Base-by-base conservation (phyloP, 2,329 filamentous ascomycete species). In the Chaetomium olivaceum region DNA sequence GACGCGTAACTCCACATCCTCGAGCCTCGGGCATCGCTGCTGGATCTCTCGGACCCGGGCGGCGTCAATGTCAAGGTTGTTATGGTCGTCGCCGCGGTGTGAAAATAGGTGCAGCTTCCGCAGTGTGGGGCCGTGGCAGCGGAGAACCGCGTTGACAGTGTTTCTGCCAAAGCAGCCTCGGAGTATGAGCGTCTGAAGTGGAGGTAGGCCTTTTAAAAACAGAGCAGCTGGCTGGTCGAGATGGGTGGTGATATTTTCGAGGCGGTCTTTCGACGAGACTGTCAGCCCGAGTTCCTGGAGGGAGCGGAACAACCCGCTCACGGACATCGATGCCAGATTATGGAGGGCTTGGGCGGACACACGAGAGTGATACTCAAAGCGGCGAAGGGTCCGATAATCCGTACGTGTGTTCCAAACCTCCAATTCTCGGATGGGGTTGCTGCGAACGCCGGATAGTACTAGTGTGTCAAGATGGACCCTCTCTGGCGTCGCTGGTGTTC, bases 311-410 rank as follows among this genome's bases (percentile, higher is more conserved):
- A 12, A 2, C 19, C 33, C 52, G 39, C 33, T 25, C 14, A 29
- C 29, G 25, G 63, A 58, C 21, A 65, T 52, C 8, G 51, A 57
- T 6, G 58, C 19, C 7, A 65, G 52, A 31, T 27, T 43, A 9
- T 43, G 14, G 16, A 55, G 21, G 27, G 4, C 16, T 5, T 39
- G 1, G 16, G 29, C 14, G 31, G 48, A 39, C 4, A 46, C 9
- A 19, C 7, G 1, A 25, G 16, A 16, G 19, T 59, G 1, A 4
- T 55, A 25, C 23, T 61, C 50, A n/a, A 61, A 52, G 16, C 25
- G 25, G 19, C 11, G 33, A 16, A 61, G 59, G 25, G 2, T 2
- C 19, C 23, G 1, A 27, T 48, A 61, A 5, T 55, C 50, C 1
- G 59, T 56, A 16, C 36, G 51, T 6, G 19, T 4, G 4, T 11